Evolutionary conservation across 129 eudicot genomes (phyloP), one percentile per base, ranked within the genome.

Genomic region (Apium graveolens): DNA sequence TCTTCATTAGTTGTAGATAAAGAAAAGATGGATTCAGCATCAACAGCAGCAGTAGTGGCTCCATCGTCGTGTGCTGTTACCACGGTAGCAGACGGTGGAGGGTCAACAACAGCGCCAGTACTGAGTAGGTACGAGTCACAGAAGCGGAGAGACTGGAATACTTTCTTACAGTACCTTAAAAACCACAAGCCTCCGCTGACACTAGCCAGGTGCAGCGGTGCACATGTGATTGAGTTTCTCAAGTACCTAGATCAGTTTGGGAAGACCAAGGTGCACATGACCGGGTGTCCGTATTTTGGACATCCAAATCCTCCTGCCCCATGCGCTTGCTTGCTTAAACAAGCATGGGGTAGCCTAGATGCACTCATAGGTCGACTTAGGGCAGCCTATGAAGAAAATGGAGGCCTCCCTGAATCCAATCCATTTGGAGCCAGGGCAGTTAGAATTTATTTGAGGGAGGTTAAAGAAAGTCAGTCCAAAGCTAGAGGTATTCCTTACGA

Each of bases 261-360:
- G 21, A 66, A 66, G 39, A 66, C 72, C 13, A 66, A 66, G 39
- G 72, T 66, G 72, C 72, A 66, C 41, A 11, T 31, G 72, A 5
- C 11, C 1, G 72, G 84, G 26, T 90, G 96, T 78, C 89, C 89
- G 31, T 88, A 86, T 43, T 90, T 81, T 45, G 96, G 96, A 1
- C 89, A 90, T 32, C 92, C 92, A 0, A 86, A 84, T 45, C 92
- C 96, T 5, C 96, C 96, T 2, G 89, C 90, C 18, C 89, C 96
- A 0, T 90, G 96, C 53, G 81, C 82, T 14, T 90, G 96, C 80
- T 86, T 84, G 69, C 88, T 88, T 29, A 86, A 76, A 57, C 96
- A 90, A 31, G 96, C 96, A 0, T 90, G 96, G 96, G 95, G 96
- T 18, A 90, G 96, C 75, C 70, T 90, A 0, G 96, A 90, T 77